These are phyloP conservation scores for Blastobotrys petasosporus DNA, from an alignment of 1,139 yeast species.

Conservation along the genomic window DNA sequence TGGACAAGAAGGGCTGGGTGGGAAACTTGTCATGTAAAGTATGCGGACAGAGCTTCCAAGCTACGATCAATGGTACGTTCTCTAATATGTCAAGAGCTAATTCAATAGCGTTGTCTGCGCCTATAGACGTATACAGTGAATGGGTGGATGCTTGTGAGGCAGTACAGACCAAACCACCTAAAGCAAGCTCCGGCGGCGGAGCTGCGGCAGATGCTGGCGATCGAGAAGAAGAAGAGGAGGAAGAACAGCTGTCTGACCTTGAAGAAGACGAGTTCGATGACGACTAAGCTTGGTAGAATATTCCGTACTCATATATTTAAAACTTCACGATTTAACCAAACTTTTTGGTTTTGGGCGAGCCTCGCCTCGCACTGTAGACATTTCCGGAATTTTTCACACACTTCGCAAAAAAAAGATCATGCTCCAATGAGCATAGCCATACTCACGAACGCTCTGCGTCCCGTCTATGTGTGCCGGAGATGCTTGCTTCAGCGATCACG, in stretches of 20 bases:
- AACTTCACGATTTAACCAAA: neutral
- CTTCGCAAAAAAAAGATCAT: too few species aligned
- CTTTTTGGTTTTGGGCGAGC: neutral
- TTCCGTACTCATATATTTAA: conserved; percentile 1
- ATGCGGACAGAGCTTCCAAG: conserved; percentile 91
- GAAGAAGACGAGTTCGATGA: conserved; percentile 22
- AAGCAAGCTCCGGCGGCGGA: conserved; percentile 20
- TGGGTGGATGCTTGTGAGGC: conserved; percentile 99
- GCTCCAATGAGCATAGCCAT: too few species aligned
- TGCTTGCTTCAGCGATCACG: too few species aligned
- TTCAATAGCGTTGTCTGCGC: conserved; percentile 54
- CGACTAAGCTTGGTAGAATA: conserved; percentile 1
- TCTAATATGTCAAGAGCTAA: neutral
- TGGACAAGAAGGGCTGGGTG: conserved; percentile 80
- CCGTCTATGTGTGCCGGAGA: too few species aligned
- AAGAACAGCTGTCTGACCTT: conserved; percentile 25
- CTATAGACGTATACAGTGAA: conserved; percentile 92
- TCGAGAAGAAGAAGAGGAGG: conserved; percentile 20
- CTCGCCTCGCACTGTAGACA: conserved; percentile 7
- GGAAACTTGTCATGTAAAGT: conserved; percentile 87
- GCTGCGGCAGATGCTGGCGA: conserved; percentile 16
- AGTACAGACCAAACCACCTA: conserved; percentile 62
- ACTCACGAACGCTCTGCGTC: too few species aligned
- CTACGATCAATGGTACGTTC: conserved; percentile 61
- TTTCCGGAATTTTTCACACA: neutral